These are phyloP conservation scores for Xylariomycetidae sp. DNA, from an alignment of 2,329 filamentous ascomycete species.

Conservation along the genomic window DNA sequence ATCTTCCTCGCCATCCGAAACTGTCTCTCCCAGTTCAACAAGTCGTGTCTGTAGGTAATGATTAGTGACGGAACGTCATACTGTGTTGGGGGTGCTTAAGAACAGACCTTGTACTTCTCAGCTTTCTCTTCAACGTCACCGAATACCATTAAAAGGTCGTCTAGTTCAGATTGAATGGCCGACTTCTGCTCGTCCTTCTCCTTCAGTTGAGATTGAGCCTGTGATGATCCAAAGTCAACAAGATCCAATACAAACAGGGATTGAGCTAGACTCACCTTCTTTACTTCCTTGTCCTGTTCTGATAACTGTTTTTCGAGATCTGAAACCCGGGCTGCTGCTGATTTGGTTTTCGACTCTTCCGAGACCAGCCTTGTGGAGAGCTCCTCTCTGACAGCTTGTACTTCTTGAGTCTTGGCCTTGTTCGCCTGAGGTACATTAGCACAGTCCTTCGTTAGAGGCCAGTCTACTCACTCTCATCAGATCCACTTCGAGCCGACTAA, in stretches of 20 bases:
- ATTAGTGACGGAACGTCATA: no score
- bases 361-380: slow-evolving; percentile 31
- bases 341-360: slow-evolving; percentile 28
- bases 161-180: slow-evolving; percentile 66
- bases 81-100: no score
- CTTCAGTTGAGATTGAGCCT: slow-evolving; percentile 25
- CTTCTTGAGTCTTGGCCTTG: slow-evolving; percentile 56
- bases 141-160: slow-evolving; percentile 78
- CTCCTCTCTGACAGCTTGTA: slow-evolving; percentile 51
- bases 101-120: slow-evolving; percentile 65
- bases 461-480: slow-evolving; percentile 49
- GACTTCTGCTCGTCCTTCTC: slow-evolving; percentile 60
- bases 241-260: neutral
- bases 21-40: slow-evolving; percentile 60
- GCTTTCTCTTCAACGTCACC: slow-evolving; percentile 75
- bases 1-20: slow-evolving; percentile 70
- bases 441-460: neutral
- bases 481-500: slow-evolving; percentile 59
- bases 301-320: slow-evolving; percentile 47
- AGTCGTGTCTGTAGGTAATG: slow-evolving; percentile 47
- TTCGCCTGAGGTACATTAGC: slow-evolving; percentile 41
- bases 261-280: slow-evolving; percentile 19
- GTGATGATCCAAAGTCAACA: slow-evolving; percentile 11
- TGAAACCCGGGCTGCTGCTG: slow-evolving; percentile 41
- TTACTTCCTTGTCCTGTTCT: slow-evolving; percentile 30